Percentiles rank a stretch among this genome's conserved stretches.
Conservation (phyloP, 1,139 yeast genomes). For the Diutina neorugosa region DNA sequence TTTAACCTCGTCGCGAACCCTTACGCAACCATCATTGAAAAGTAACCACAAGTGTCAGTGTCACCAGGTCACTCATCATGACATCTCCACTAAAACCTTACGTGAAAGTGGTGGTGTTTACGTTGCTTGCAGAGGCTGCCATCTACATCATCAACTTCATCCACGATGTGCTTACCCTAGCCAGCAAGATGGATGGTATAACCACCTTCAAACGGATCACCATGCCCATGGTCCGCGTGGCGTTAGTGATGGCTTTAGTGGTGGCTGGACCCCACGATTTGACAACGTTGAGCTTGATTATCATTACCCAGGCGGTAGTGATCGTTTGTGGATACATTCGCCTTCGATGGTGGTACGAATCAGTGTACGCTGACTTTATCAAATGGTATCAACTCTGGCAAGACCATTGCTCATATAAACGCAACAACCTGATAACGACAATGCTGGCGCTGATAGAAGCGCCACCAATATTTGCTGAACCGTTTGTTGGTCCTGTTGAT, state of each 20-base stretch:
- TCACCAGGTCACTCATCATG: neutral
- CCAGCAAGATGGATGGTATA: neutral
- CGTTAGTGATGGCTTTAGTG: neutral
- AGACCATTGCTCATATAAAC: neutral
- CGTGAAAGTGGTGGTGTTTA: neutral
- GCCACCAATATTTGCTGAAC: neutral
- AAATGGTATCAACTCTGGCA: conserved; percentile 1
- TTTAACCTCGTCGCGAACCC: neutral
- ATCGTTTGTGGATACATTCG: neutral
- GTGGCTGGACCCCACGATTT: neutral
- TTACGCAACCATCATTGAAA: neutral
- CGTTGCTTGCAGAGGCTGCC: neutral
- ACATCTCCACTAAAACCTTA: neutral
- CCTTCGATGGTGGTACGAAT: neutral
- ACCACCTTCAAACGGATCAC: neutral
- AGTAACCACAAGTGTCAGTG: too few species aligned
- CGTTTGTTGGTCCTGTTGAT: neutral
- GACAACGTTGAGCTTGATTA: neutral
- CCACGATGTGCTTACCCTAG: neutral
- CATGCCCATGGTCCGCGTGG: neutral
- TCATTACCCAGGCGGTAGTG: neutral
- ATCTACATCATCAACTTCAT: neutral
- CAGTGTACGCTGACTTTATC: neutral
- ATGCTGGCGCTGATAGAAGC: neutral
- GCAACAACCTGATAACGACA: neutral